Evolutionary conservation across 1,139 yeast species (phyloP).

Genomic region (Pichia sp.): DNA sequence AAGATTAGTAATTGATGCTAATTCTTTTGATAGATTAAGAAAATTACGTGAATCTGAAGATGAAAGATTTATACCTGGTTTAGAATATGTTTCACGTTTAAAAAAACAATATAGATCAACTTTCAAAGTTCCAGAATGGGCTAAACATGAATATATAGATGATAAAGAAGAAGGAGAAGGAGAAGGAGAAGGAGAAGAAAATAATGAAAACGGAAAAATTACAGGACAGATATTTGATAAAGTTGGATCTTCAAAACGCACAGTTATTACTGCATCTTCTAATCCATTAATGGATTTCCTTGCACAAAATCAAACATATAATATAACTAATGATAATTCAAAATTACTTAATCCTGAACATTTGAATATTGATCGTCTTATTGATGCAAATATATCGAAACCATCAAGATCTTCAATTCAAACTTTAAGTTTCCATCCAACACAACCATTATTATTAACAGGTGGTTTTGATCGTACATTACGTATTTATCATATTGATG

Average conservation of each 20-base stretch:
- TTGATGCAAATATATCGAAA: conserved; percentile 75
- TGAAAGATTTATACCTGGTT: conserved; percentile 59
- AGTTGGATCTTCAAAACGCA: conserved; percentile 31
- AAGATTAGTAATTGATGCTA: conserved; percentile 53
- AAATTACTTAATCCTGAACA: conserved; percentile 64
- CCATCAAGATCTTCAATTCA: conserved; percentile 76
- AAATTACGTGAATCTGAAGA: conserved; percentile 62
- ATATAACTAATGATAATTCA: conserved; percentile 36
- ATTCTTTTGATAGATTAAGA: conserved; percentile 52
- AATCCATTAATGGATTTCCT: conserved; percentile 57
- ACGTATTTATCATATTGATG: conserved; percentile 85
- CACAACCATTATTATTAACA: conserved; percentile 75
- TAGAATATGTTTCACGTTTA: conserved; percentile 62
- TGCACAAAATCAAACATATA: conserved; percentile 51
- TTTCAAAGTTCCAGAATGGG: conserved; percentile 89
- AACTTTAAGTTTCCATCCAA: conserved; percentile 75
- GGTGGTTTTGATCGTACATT: conserved; percentile 91
- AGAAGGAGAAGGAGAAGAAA: conserved; percentile 21
- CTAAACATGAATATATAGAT: conserved; percentile 34
- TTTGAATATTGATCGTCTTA: conserved; percentile 69
- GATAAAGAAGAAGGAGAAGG: conserved; percentile 28
- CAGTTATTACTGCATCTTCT: conserved; percentile 37
- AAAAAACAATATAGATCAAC: conserved; percentile 81
- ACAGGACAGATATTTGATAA: conserved; percentile 30
- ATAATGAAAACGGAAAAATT: conserved; percentile 27